These are phyloP conservation scores for Amanita pseudoporphyria DNA, from an alignment of 768 basidiomycete genomes.

Conservation along the genomic window DNA sequence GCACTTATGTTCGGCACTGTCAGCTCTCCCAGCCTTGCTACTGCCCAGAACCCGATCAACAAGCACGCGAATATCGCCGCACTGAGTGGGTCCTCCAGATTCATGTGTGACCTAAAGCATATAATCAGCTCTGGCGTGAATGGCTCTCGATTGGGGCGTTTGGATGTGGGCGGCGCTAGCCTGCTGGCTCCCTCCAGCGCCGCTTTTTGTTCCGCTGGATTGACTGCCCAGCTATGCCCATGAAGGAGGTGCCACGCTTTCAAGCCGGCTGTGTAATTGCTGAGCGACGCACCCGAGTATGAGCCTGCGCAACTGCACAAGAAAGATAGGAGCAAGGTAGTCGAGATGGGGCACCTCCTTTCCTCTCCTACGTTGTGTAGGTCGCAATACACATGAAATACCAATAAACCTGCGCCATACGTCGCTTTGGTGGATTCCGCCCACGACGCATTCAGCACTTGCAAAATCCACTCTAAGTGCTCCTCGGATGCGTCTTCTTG, in stretches of 20 bases:
- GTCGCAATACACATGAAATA: slow-evolving; percentile 24
- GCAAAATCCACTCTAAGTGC: background rate
- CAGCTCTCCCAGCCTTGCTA: background rate
- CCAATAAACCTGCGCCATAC: slow-evolving; percentile 20
- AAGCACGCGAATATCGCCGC: background rate
- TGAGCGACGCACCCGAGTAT: slow-evolving; percentile 18
- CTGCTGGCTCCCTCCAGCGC: background rate
- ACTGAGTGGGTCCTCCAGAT: background rate
- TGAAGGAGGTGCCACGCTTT: slow-evolving; percentile 31
- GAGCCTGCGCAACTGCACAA: slow-evolving; percentile 16
- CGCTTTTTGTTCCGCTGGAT: background rate
- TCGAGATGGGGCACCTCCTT: slow-evolving; percentile 14
- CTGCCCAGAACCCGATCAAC: background rate
- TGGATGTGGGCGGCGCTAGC: background rate
- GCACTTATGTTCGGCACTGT: background rate
- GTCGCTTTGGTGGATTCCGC: slow-evolving; percentile 14
- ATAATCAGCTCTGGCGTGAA: background rate
- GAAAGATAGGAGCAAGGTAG: no score
- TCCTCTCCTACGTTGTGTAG: slow-evolving; percentile 17
- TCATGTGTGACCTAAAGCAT: background rate
- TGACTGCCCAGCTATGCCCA: slow-evolving; percentile 7
- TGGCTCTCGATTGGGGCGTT: background rate
- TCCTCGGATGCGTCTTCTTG: no score
- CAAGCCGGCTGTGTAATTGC: slow-evolving; percentile 21
- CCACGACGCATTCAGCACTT: background rate